Evolutionary conservation across 495 filamentous ascomycete genomes (phyloP), one percentile per base, ranked within the genome.

Genomic region (Penicillium daleae): DNA sequence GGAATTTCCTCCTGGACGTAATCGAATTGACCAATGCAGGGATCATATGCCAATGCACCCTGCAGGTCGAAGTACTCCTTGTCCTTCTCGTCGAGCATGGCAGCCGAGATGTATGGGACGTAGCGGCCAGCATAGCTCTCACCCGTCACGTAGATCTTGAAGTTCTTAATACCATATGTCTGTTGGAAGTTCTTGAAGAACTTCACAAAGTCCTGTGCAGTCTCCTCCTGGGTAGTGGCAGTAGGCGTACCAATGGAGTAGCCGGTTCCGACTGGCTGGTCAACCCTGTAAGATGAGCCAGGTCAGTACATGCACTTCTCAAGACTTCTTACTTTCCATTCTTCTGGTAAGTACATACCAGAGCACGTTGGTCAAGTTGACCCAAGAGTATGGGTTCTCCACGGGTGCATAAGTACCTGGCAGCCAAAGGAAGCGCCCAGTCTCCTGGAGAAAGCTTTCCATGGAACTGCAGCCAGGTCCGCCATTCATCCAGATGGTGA

Each of bases 401-500:
- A 84, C 76, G 4, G 87, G 86, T 21, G 77, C 78, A 61, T 79
- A 84, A 3, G 81, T 84, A 21, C 89, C 89, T 9, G 78, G 79
- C 60, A 82, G 80, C 86, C 87, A 91, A 9, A 82, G 40, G 63
- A 90, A 87, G 0, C 83, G 79, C 1, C 88, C 88, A 70, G 86
- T 91, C 59, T 88, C 87, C 67, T 90, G 86, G 13, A 90, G 74
- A 33, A 92, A 83, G 13, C 86, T 85, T 50, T 86, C 86, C 50
- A 89, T 82, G 1, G 87, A 90, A 61, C 84, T 87, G 70, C 87
- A 90, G 17, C 87, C 87, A 13, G 84, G 85, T 17, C 89, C 88
- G 22, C 89, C 89, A 66, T 91, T 91, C 24, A 91, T 66, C 73
- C 88, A 92, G 66, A 92, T 88, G n/a, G 85, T 78, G 54, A 93